Evolutionary conservation across 768 basidiomycete genomes (phyloP).

Genomic region (Naganishia antarctica): DNA sequence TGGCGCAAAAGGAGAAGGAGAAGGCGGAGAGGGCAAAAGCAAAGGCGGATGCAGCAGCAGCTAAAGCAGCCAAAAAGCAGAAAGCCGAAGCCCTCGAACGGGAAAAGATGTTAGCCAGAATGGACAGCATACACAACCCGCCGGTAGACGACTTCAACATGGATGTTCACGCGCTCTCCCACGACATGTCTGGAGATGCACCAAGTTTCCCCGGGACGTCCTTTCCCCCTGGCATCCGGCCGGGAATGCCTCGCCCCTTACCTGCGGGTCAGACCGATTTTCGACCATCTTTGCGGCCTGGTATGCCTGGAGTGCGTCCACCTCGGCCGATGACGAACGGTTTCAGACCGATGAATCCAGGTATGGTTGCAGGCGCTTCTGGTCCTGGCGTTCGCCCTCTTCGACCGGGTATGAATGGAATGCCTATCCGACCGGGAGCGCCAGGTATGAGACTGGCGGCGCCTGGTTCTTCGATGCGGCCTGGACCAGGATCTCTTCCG

Average conservation of each 20-base stretch:
- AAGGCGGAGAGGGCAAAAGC: constrained; percentile 32
- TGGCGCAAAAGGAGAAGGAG: constrained; percentile 19
- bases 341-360: constrained; percentile 2
- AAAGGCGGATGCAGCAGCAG: constrained; percentile 32
- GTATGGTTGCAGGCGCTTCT: too few relatives aligned
- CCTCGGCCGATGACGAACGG: constrained; percentile 18
- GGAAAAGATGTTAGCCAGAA: constrained; percentile 17
- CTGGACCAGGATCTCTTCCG: constrained; percentile 6
- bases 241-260: constrained; percentile 2
- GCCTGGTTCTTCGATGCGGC: constrained; percentile 1
- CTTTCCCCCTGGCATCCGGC: neutral
- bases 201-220: neutral
- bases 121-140: constrained; percentile 8
- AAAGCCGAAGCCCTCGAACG: constrained; percentile 20
- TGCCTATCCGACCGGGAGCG: constrained; percentile 1
- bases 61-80: constrained; percentile 29
- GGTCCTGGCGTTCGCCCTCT: neutral
- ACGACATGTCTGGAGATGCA: neutral
- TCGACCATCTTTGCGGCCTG: neutral
- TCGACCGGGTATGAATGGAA: neutral
- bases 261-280: neutral
- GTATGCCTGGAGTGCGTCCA: constrained; percentile 19
- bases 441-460: neutral
- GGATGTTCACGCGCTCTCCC: neutral
- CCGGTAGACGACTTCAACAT: neutral